These are phyloP conservation scores for Gardenia jasminoides DNA, from an alignment of 257 asterid species.

Conservation along the genomic window DNA sequence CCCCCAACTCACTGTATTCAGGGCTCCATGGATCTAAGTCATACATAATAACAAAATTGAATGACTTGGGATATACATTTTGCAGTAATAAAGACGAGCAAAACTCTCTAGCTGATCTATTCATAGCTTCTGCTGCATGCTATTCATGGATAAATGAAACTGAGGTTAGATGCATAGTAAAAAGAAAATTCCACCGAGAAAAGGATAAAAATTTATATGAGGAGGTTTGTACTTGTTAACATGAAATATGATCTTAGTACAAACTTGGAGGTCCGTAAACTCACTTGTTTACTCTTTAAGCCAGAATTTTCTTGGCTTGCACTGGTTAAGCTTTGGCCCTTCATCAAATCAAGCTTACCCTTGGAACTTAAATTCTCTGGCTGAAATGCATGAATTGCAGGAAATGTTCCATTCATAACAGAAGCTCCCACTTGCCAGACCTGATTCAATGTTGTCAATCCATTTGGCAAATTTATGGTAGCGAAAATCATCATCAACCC, in stretches of 20 bases:
- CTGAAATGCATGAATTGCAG: slow-evolving; percentile 15
- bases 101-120: neutral
- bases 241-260: neutral
- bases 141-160: neutral
- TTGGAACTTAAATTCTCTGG: slow-evolving; percentile 16
- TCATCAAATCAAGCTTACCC: slow-evolving; percentile 5
- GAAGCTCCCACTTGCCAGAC: slow-evolving; percentile 33
- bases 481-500: slow-evolving; percentile 26
- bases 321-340: slow-evolving; percentile 9
- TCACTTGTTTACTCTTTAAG: neutral
- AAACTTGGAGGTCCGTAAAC: neutral
- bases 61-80: neutral
- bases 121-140: neutral
- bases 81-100: neutral
- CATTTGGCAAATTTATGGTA: slow-evolving; percentile 18
- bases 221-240: neutral
- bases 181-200: neutral
- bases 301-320: neutral
- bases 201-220: neutral
- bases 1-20: slow-evolving; percentile 33
- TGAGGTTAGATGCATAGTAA: neutral
- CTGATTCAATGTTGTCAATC: slow-evolving; percentile 20
- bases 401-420: slow-evolving; percentile 2
- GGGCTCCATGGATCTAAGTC: slow-evolving; percentile 24
- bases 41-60: neutral